phyloP scores from a whole-genome alignment of 164 flowering plant species.

The Cinnamomum chago region DNA sequence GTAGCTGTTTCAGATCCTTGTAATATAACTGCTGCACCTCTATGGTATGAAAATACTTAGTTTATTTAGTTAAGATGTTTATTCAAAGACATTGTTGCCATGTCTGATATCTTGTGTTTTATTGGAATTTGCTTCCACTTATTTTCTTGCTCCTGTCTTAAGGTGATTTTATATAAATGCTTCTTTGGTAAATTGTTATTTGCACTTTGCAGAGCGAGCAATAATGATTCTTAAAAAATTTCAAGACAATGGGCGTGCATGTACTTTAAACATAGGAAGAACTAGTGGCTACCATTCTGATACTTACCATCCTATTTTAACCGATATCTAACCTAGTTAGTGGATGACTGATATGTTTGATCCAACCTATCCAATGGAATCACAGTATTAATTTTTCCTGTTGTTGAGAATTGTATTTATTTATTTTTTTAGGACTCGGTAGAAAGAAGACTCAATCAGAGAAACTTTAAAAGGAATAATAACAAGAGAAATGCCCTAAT shows the following conservation, averaged over 20 bases:
- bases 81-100: not conserved
- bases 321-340: too few relatives aligned
- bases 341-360: too few relatives aligned
- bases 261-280: not conserved
- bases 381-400: too few relatives aligned
- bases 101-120: not conserved
- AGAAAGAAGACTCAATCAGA: too few relatives aligned
- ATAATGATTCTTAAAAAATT: not conserved
- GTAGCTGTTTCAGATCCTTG: conserved; percentile 67
- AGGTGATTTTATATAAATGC: not conserved
- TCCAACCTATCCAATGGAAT: too few relatives aligned
- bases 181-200: not conserved
- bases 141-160: not conserved
- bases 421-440: too few relatives aligned
- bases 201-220: not conserved
- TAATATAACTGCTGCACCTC: conserved; percentile 59
- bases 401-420: too few relatives aligned
- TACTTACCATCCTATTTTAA: too few relatives aligned
- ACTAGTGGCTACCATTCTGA: too few relatives aligned
- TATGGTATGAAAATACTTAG: conserved; percentile 35
- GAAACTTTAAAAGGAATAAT: too few relatives aligned
- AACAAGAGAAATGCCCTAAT: too few relatives aligned
- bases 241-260: not conserved
- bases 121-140: not conserved
- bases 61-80: not conserved